phyloP scores from a whole-genome alignment of 805 yeast genomes.

The Komagataella pastoris region DNA sequence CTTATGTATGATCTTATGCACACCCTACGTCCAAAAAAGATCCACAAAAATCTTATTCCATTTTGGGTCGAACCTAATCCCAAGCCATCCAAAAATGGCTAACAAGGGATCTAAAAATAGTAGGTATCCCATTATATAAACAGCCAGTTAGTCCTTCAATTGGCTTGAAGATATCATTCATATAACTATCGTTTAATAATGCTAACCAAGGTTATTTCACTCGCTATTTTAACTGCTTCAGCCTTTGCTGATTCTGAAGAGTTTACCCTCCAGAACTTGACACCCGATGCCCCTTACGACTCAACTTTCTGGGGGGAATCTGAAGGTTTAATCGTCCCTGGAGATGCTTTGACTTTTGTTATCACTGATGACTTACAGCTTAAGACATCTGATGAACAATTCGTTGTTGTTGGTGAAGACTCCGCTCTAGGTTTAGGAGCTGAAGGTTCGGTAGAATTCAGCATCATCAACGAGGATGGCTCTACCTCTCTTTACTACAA shows the following conservation, averaged over 20 bases:
- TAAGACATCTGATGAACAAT: not conserved
- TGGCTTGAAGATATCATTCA: no score
- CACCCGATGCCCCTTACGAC: not conserved
- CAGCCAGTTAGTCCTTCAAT: not conserved
- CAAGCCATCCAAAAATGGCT: not conserved
- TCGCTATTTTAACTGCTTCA: not conserved
- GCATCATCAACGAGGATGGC: not conserved
- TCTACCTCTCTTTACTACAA: not conserved
- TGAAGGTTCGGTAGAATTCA: not conserved
- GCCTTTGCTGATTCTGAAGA: not conserved
- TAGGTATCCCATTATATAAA: not conserved
- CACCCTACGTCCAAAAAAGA: not conserved
- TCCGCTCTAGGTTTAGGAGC: not conserved
- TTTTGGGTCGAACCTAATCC: not conserved
- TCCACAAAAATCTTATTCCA: not conserved
- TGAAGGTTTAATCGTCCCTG: not conserved
- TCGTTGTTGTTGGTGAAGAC: not conserved
- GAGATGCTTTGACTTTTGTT: not conserved
- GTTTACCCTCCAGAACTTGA: not conserved
- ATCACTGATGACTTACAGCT: not conserved
- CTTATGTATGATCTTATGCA: not conserved
- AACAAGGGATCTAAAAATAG: not conserved
- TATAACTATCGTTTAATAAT: not conserved
- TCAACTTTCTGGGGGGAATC: not conserved
- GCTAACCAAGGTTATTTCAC: not conserved